phyloP scores from a whole-genome alignment of 1,284 basidiomycete species.

The Trametes polyzona region DNA sequence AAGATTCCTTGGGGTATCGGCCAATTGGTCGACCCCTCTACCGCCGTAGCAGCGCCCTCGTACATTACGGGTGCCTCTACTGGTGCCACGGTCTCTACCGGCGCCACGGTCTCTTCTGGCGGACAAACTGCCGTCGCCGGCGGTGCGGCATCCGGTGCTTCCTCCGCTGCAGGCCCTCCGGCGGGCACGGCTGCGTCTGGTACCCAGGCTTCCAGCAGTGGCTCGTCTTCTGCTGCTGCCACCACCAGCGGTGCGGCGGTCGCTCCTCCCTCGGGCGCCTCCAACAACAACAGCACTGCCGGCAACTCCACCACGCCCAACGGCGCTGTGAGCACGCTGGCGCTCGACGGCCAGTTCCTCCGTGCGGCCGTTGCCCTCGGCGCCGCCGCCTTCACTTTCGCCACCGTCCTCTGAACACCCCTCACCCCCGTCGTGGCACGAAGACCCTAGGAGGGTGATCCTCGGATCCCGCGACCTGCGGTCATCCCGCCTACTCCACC shows the following conservation, averaged over 20 bases:
- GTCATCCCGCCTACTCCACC: too few relatives aligned
- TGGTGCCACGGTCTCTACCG: background rate
- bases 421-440: too few relatives aligned
- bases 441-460: too few relatives aligned
- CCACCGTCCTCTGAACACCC: slow-evolving; percentile 21
- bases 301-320: slow-evolving; percentile 1
- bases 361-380: slow-evolving; percentile 26
- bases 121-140: background rate
- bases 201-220: too few relatives aligned
- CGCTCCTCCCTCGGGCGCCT: background rate
- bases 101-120: background rate
- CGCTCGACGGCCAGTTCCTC: slow-evolving; percentile 22
- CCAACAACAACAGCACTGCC: background rate
- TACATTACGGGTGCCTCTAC: slow-evolving; percentile 9
- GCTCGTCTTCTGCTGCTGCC: background rate
- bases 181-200: too few relatives aligned
- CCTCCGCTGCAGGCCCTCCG: too few relatives aligned
- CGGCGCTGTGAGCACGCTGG: slow-evolving; percentile 20
- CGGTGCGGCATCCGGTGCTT: too few relatives aligned
- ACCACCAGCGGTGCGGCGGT: background rate
- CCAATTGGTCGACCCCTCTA: slow-evolving; percentile 49
- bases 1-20: slow-evolving; percentile 76
- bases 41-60: slow-evolving; percentile 34
- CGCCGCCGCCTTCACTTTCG: slow-evolving; percentile 29
- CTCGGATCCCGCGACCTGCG: background rate